Percentiles rank a stretch among this genome's conserved stretches.
These are phyloP conservation scores for Sporothrix globosa DNA, from an alignment of 2,329 filamentous ascomycete genomes.

Conservation along the genomic window DNA sequence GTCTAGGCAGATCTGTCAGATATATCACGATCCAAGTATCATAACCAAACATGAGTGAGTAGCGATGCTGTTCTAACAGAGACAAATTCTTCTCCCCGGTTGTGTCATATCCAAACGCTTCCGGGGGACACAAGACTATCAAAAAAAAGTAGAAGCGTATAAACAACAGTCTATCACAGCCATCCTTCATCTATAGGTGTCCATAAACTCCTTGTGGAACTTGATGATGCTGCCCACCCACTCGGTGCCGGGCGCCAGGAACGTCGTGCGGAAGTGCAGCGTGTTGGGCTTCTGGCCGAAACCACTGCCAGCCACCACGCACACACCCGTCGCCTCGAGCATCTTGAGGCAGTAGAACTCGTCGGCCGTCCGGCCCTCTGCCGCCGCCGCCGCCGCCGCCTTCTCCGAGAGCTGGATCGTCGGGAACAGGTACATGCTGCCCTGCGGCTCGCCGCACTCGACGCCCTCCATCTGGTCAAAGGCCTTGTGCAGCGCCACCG, in stretches of 20 bases:
- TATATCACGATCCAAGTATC: background rate
- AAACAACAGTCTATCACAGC: background rate
- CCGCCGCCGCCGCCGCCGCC: conserved; percentile 73
- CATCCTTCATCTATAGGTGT: conserved; percentile 64
- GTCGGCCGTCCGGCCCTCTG: conserved; percentile 75
- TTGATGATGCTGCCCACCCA: conserved; percentile 86
- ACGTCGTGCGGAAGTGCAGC: conserved; percentile 94
- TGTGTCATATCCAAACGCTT: no score
- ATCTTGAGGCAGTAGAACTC: conserved; percentile 93
- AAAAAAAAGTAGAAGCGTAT: background rate
- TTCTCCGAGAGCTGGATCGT: conserved; percentile 79
- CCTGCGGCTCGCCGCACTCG: conserved; percentile 84
- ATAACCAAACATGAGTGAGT: conserved; percentile 25
- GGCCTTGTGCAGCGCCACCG: conserved; percentile 82
- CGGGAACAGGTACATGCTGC: conserved; percentile 98
- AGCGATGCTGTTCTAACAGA: conserved; percentile 7
- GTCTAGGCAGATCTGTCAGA: conserved; percentile 3
- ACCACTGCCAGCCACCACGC: conserved; percentile 86
- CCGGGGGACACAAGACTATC: no score
- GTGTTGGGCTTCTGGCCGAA: conserved; percentile 94
- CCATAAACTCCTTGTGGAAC: conserved; percentile 91
- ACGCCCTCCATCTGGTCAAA: conserved; percentile 97
- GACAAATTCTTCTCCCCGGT: background rate
- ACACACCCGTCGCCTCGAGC: conserved; percentile 92
- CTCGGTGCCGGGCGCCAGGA: conserved; percentile 92